Evolutionary conservation across 2,329 filamentous ascomycete species (phyloP).

Genomic region (Phialemoniopsis sp.): DNA sequence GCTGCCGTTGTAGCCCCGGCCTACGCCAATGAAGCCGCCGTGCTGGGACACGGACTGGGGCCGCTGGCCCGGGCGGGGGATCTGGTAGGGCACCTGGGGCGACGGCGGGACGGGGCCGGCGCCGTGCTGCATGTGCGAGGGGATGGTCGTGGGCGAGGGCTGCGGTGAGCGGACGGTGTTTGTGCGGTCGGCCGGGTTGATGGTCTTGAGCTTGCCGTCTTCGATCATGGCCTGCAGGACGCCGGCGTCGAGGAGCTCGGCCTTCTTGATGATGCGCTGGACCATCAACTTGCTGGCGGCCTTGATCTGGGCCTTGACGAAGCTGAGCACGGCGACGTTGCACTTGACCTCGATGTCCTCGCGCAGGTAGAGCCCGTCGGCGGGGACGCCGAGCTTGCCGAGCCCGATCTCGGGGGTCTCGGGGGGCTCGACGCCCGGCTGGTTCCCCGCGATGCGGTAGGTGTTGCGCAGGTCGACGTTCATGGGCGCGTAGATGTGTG

Average conservation of each 20-base stretch:
- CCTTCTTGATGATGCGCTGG: slow-evolving; percentile 65
- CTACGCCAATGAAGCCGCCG: slow-evolving; percentile 19
- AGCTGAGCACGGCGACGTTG: slow-evolving; percentile 60
- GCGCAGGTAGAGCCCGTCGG: slow-evolving; percentile 62
- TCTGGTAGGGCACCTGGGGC: slow-evolving; percentile 30
- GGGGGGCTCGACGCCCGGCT: slow-evolving; percentile 59
- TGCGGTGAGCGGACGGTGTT: slow-evolving; percentile 20
- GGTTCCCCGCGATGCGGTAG: slow-evolving; percentile 65
- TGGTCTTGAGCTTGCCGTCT: slow-evolving; percentile 57
- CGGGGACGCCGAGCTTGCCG: slow-evolving; percentile 52
- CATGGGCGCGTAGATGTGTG: slow-evolving; percentile 66
- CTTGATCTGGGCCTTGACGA: slow-evolving; percentile 65
- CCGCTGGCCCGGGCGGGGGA: slow-evolving; percentile 30
- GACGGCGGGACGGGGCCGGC: slow-evolving; percentile 10
- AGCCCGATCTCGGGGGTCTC: slow-evolving; percentile 59
- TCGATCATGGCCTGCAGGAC: slow-evolving; percentile 65
- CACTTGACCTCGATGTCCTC: slow-evolving; percentile 69
- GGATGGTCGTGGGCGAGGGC: slow-evolving; percentile 13
- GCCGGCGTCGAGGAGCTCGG: slow-evolving; percentile 63
- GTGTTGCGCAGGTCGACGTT: slow-evolving; percentile 64
- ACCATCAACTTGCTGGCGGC: slow-evolving; percentile 66
- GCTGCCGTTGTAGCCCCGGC: slow-evolving; percentile 6
- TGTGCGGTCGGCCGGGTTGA: slow-evolving; percentile 49
- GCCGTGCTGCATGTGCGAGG: too few species aligned
- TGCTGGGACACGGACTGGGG: slow-evolving; percentile 21